phyloP scores from a whole-genome alignment of 495 filamentous ascomycete genomes.

The Neurospora sp. region DNA sequence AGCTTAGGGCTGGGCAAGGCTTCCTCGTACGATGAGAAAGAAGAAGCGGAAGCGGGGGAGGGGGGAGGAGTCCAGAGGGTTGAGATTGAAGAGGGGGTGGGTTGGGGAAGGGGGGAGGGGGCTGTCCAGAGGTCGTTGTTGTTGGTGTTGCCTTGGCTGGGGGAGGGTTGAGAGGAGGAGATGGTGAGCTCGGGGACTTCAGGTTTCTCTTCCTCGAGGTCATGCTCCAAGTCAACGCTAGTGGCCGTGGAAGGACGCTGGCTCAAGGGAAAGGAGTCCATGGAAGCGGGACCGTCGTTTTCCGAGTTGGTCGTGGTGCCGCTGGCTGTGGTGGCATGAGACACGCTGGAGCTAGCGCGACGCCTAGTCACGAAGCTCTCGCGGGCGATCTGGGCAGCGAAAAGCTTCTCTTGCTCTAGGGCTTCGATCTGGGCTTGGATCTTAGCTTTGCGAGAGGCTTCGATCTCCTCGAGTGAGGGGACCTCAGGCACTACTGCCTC shows the following conservation, averaged over 20 bases:
- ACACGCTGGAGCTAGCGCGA: neutral
- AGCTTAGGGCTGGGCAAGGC: neutral
- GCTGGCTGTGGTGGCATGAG: neutral
- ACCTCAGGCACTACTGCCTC: neutral
- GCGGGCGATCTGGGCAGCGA: constrained; percentile 15
- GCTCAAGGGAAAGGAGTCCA: neutral
- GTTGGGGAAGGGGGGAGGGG: neutral
- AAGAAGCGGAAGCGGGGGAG: neutral
- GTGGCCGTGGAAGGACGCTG: neutral
- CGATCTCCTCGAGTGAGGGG: neutral
- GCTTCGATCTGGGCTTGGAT: constrained; percentile 27
- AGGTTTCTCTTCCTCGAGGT: neutral
- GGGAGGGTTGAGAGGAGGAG: no score
- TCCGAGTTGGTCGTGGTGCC: neutral
- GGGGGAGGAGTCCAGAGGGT: neutral
- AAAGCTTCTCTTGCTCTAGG: constrained; percentile 24
- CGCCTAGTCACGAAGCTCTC: constrained; percentile 6
- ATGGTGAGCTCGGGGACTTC: neutral
- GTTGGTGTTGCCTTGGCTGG: neutral
- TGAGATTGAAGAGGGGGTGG: neutral
- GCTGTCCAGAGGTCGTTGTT: constrained; percentile 7
- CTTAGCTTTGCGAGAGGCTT: constrained; percentile 1
- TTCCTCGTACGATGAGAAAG: neutral
- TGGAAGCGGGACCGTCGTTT: neutral
- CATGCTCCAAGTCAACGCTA: neutral